Base-by-base conservation (phyloP, 768 basidiomycete genomes). In the Tephrocybe sp. region DNA sequence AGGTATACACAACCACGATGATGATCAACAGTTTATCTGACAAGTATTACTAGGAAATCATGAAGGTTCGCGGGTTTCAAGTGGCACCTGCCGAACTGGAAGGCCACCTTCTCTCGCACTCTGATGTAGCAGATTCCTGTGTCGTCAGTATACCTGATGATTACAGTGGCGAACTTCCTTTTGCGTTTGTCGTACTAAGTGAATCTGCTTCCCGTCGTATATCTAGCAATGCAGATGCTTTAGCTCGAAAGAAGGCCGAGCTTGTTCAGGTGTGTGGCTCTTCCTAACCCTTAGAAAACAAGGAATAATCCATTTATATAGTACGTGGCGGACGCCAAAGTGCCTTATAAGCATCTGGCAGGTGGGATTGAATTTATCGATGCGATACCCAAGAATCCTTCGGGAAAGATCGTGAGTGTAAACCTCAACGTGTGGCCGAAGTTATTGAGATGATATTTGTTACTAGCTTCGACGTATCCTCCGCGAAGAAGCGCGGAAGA, bases 111-210 rank as follows among this genome's bases (percentile, higher is more conserved):
- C 70, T 87, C 29, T 60, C 72, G 29, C 83, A 86, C 57, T 71
- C 75, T 9, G 79, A 82, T 50, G 83, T 89, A 10, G 67, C 64
- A 3, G 84, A 84, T 57, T 71, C 71, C 1, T 84, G 84, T 55
- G 81, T 86, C 7, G 83, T 90, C 6, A 78, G 84, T 4, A 61
- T 88, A 16, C 74, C 75, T 1, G 85, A 91, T 57, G 87, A 89
- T 19, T 88, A 84, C 61, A 85, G 77, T 49, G 87, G 88, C 15
- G 88, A 91, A 61, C 56, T 87, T 10, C 88, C 89, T 0, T 58
- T 86, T 45, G 88, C 88, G 7, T 90, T 79, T 61, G 69, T 90
- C 19, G 84, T 84, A 3, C 73, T 81, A 15, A 67, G 67, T 39
- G 69, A 70, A 12, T 67, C 72, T 3, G 68, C 70, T 9, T 61